Evolutionary conservation across 1,284 basidiomycete genomes (phyloP).

Genomic region (Nidula niveotomentosa): DNA sequence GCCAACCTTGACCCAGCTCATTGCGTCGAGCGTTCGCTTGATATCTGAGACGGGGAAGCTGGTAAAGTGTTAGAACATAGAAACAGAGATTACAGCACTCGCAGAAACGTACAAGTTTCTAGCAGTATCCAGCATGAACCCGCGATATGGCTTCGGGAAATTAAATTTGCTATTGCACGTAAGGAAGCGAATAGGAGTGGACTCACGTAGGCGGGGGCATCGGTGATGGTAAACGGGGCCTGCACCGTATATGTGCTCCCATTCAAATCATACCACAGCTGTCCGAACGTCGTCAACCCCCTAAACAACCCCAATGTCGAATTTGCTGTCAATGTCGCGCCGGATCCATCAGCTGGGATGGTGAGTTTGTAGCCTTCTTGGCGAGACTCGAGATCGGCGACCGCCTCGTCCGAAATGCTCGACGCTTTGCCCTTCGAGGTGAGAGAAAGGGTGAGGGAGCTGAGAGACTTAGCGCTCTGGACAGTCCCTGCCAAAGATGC

Average conservation of each 20-base stretch:
- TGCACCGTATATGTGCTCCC: conserved; percentile 54
- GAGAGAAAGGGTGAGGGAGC: conserved; percentile 31
- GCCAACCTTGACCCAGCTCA: conserved; percentile 84
- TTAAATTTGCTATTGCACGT: not conserved
- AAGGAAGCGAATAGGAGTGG: not conserved
- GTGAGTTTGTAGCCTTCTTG: conserved; percentile 69
- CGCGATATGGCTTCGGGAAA: conserved; percentile 63
- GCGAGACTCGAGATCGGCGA: conserved; percentile 49
- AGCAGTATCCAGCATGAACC: conserved; percentile 78
- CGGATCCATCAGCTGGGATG: conserved; percentile 59
- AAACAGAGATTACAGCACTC: not conserved
- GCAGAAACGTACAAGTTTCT: conserved; percentile 39
- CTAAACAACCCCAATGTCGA: conserved; percentile 78
- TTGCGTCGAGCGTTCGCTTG: conserved; percentile 78
- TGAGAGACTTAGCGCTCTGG: conserved; percentile 14
- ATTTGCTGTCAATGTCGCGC: conserved; percentile 64
- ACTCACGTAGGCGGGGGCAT: conserved; percentile 67
- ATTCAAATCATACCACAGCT: conserved; percentile 67
- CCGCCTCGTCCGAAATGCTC: conserved; percentile 53
- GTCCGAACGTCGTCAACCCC: conserved; percentile 82
- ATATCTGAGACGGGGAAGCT: conserved; percentile 72
- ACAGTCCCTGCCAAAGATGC: conserved; percentile 27
- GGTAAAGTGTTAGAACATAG: not conserved
- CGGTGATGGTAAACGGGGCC: conserved; percentile 59
- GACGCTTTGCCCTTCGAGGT: conserved; percentile 24